Conservation (phyloP, 257 asterid species). For the Anisodus tanguticus region DNA sequence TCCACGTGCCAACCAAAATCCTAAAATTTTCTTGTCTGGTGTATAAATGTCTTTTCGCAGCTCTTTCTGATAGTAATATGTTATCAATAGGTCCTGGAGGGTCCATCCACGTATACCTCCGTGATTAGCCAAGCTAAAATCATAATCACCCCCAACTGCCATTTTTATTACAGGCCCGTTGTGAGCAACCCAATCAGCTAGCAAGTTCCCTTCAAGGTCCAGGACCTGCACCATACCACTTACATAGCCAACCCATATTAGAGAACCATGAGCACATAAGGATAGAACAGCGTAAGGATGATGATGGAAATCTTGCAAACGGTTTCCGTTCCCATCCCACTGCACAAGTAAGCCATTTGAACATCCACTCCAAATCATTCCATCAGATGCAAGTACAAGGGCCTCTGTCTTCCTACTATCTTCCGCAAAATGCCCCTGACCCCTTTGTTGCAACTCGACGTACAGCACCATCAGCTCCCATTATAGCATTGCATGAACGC, state of each 20-base stretch:
- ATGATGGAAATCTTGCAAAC: conserved; percentile 69
- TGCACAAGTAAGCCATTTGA: conserved; percentile 84
- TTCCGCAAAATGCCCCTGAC: conserved; percentile 67
- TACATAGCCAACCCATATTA: conserved; percentile 83
- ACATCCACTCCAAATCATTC: conserved; percentile 87
- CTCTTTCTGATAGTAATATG: conserved; percentile 58
- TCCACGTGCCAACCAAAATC: conserved; percentile 91
- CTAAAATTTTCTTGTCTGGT: conserved; percentile 60
- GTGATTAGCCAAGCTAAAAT: conserved; percentile 88
- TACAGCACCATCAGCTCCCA: conserved; percentile 99
- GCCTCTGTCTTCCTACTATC: conserved; percentile 82
- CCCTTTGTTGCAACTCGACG: conserved; percentile 87
- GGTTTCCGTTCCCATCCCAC: conserved; percentile 96
- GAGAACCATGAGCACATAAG: conserved; percentile 68
- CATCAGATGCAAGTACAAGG: conserved; percentile 71
- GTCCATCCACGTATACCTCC: conserved; percentile 98
- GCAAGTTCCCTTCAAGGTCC: conserved; percentile 78
- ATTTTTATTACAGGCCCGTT: conserved; percentile 74
- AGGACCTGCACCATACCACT: conserved; percentile 81
- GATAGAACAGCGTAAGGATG: conserved; percentile 80
- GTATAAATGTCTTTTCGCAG: conserved; percentile 55
- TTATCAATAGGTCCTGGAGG: conserved; percentile 77
- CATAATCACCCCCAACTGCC: conserved; percentile 63
- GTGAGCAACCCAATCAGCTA: conserved; percentile 82
- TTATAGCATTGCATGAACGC: conserved; percentile 83